phyloP scores from a whole-genome alignment of 2,329 filamentous ascomycete species.

The Aspergillus hortae region DNA sequence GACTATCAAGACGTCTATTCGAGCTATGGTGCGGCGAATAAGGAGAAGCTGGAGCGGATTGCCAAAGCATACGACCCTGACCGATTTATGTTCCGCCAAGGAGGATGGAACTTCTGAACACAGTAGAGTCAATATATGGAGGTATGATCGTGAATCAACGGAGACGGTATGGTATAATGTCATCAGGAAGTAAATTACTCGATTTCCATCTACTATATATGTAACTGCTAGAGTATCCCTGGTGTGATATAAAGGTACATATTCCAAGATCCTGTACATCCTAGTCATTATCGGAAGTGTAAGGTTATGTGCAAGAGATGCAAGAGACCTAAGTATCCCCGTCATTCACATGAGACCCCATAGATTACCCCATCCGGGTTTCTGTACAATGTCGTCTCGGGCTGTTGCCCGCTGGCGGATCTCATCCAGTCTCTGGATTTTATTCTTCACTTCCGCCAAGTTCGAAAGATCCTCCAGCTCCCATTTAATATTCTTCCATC shows the following conservation, averaged over 20 bases:
- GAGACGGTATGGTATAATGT: not conserved
- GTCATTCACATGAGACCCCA: slow-evolving; percentile 6
- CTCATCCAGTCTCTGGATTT: slow-evolving; percentile 29
- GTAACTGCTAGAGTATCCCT: not conserved
- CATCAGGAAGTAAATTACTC: not conserved
- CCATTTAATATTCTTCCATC: slow-evolving; percentile 22
- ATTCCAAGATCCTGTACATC: not conserved
- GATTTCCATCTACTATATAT: too few species aligned
- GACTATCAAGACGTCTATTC: slow-evolving; percentile 11
- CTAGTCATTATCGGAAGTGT: not conserved
- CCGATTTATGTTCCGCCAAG: slow-evolving; percentile 8
- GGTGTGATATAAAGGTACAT: not conserved
- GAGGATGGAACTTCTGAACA: slow-evolving; percentile 4
- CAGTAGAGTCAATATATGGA: not conserved
- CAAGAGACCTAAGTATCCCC: not conserved
- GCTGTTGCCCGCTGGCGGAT: slow-evolving; percentile 18
- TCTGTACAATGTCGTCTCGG: not conserved
- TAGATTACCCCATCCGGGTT: slow-evolving; percentile 12
- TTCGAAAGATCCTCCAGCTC: slow-evolving; percentile 30
- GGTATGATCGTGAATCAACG: not conserved
- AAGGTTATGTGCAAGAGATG: not conserved
- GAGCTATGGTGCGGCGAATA: slow-evolving; percentile 7
- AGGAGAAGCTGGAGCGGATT: slow-evolving; percentile 3
- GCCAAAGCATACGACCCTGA: slow-evolving; percentile 6
- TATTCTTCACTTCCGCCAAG: slow-evolving; percentile 22